A percentile compares a stretch with the other conserved stretches of the same genome.
Conservation (phyloP, 768 basidiomycete species). For the Crepidotus variabilis region DNA sequence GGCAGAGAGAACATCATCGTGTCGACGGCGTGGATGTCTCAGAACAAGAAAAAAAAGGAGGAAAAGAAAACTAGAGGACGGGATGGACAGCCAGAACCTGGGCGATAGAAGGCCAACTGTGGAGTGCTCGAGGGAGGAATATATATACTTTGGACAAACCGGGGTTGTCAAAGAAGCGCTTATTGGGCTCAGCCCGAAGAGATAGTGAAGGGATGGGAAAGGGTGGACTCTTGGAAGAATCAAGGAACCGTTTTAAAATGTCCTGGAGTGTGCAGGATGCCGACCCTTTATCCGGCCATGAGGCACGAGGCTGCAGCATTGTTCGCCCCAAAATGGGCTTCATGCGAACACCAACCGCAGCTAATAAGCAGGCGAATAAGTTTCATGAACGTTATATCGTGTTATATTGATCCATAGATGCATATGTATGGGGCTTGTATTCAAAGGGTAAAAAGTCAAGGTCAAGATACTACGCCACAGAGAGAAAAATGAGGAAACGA, state of each 20-base stretch:
- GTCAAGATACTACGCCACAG: background rate
- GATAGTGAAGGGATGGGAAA: constrained; percentile 1
- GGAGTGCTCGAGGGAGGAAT: too few relatives aligned
- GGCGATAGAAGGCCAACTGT: too few relatives aligned
- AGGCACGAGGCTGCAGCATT: background rate
- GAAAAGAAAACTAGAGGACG: background rate
- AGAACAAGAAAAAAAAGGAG: background rate
- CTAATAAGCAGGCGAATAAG: too few relatives aligned
- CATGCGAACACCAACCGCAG: background rate
- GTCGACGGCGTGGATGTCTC: background rate
- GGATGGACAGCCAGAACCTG: background rate
- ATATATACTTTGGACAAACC: background rate
- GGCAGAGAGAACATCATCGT: background rate
- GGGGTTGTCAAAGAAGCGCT: too few relatives aligned
- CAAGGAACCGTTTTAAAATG: background rate
- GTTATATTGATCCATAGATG: background rate
- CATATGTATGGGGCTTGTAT: background rate
- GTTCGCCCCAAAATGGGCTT: background rate
- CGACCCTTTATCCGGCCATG: background rate
- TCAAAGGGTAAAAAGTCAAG: background rate
- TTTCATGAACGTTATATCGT: background rate
- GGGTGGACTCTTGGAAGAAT: background rate
- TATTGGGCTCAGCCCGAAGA: constrained; percentile 18
- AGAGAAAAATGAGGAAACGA: background rate
- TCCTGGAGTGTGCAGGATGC: background rate